Percentiles rank a stretch among this genome's conserved stretches.
Conservation (phyloP, 306 rosid species). For the Psophocarpus tetragonolobus region DNA sequence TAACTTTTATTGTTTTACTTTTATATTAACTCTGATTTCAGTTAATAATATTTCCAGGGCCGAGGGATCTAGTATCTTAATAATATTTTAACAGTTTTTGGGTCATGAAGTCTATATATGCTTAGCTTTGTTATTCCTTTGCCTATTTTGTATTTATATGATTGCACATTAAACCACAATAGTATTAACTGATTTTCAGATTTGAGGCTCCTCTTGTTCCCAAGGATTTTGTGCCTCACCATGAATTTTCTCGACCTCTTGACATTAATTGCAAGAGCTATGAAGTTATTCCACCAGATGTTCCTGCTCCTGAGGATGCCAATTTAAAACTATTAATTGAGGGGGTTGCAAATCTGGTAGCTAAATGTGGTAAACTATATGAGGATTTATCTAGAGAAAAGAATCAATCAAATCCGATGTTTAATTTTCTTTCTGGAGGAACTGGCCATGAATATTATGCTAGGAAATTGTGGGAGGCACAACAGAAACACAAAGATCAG, state of each 20-base stretch:
- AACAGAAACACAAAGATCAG: conserved; percentile 59
- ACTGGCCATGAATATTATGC: conserved; percentile 85
- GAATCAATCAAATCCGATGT: conserved; percentile 78
- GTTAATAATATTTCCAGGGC: background rate
- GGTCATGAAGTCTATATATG: conserved; percentile 4
- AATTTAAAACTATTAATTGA: conserved; percentile 85
- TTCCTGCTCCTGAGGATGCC: conserved; percentile 76
- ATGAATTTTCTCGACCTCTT: conserved; percentile 74
- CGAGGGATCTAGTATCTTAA: conserved; percentile 12
- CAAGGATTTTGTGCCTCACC: conserved; percentile 76
- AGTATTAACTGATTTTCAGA: conserved; percentile 52
- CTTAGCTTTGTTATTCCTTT: conserved; percentile 24
- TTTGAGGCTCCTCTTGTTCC: conserved; percentile 86
- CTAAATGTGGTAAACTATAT: conserved; percentile 89
- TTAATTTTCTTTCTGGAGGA: conserved; percentile 88
- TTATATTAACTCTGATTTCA: conserved; percentile 20
- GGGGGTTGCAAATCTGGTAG: conserved; percentile 91
- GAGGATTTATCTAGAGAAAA: conserved; percentile 97
- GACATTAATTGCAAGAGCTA: conserved; percentile 58
- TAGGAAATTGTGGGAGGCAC: conserved; percentile 95
- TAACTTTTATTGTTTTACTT: conserved; percentile 13
- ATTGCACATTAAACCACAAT: conserved; percentile 27
- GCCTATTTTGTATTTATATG: conserved; percentile 12
- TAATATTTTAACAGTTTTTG: conserved; percentile 9
- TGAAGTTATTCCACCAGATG: conserved; percentile 71